Evolutionary conservation across 306 rosid genomes (phyloP), one percentile per base, ranked within the genome.

Genomic region (Medicago lupulina): DNA sequence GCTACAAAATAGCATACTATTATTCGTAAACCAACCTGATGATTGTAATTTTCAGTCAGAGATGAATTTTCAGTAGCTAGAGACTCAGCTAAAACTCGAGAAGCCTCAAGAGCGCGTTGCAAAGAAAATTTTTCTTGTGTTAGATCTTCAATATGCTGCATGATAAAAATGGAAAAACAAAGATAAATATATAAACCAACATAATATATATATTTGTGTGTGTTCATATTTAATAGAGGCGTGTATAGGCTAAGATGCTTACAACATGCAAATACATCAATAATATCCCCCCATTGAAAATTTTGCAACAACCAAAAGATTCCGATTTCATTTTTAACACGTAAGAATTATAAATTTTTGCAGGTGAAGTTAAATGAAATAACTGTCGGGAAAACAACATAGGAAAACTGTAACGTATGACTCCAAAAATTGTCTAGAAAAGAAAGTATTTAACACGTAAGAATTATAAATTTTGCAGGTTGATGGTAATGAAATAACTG

Each of bases 61-160:
- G 99, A 92, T 75, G 99, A 92, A 87, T 96, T 96, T 86, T 96
- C 99, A 80, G 98, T 60, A 73, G 97, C 99, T 76, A 96, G 83
- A 28, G 98, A 92, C 86, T 92, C 98, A 2, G 97, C 90, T 66
- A 96, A 81, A 58, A 81, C 74, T 83, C 79, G 90, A 31, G 98
- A 88, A 82, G 97, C 90, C 47, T 92, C 98, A 40, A 96, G 88
- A 82, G 88, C 96, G 38, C 94, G 90, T 89, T 96, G 98, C 78
- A 92, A 69, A 50, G 99, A 90, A 80, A 92, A 96, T 15, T 96
- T 96, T 65, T 96, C 98, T 79, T 89, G 93, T 0, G 99, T 96
- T 83, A 96, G 79, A 86, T 96, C 99, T 85, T 96, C 99, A 85
- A 92, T 96, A 85, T 96, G 93, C 99, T 96, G 91, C 83, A 79